These are phyloP conservation scores for Chrysoporthe deuterocubensis DNA, from an alignment of 2,329 filamentous ascomycete genomes.

Conservation along the genomic window DNA sequence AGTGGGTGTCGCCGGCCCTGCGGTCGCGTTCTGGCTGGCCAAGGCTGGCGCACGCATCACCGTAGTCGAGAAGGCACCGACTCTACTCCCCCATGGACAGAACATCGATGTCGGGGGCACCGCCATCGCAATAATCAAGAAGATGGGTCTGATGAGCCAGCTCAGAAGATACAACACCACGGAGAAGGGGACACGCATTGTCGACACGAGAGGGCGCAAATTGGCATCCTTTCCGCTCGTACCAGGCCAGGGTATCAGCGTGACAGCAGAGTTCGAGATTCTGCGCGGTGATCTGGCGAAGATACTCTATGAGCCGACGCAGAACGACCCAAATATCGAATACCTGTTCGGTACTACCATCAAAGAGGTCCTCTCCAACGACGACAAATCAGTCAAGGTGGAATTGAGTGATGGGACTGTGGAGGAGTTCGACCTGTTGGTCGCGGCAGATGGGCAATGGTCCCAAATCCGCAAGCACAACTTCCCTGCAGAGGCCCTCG, in stretches of 20 bases:
- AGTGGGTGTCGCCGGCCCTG: conserved; percentile 41
- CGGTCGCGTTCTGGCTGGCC: conserved; percentile 55
- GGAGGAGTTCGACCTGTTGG: conserved; percentile 53
- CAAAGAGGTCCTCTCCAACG: conserved; percentile 47
- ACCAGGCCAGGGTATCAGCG: conserved; percentile 44
- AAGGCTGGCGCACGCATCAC: conserved; percentile 44
- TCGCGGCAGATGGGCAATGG: conserved; percentile 59
- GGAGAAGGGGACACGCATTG: conserved; percentile 46
- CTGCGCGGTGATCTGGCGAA: conserved; percentile 58
- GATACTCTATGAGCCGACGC: conserved; percentile 50
- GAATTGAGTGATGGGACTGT: conserved; percentile 33
- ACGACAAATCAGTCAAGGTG: conserved; percentile 6
- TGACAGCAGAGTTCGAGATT: conserved; percentile 63
- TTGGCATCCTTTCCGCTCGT: conserved; percentile 46
- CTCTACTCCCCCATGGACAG: conserved; percentile 51
- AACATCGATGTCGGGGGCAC: conserved; percentile 59
- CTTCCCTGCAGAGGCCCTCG: conserved; percentile 33
- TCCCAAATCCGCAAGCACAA: conserved; percentile 52
- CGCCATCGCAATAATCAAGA: conserved; percentile 51
- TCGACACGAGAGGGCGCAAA: conserved; percentile 44
- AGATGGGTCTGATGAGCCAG: conserved; percentile 52
- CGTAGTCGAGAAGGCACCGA: conserved; percentile 45
- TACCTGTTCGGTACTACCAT: conserved; percentile 40
- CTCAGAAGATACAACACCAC: conserved; percentile 15
- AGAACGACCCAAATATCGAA: conserved; percentile 29